These are phyloP conservation scores for Neonectria magnoliae DNA, from an alignment of 2,329 filamentous ascomycete species.

Conservation along the genomic window DNA sequence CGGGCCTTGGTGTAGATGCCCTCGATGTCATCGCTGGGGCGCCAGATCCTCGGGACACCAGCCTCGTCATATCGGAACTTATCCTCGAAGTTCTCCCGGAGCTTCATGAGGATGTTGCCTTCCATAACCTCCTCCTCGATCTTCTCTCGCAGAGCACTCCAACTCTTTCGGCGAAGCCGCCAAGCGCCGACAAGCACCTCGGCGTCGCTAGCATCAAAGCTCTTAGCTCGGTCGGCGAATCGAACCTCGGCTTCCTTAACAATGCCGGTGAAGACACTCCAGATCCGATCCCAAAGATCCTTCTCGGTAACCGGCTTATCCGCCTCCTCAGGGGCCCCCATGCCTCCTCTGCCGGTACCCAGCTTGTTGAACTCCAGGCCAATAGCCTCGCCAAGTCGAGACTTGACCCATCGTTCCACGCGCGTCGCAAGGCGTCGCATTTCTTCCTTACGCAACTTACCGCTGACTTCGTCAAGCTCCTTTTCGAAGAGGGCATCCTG, in stretches of 20 bases:
- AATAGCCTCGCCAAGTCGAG: conserved; percentile 85
- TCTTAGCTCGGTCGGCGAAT: conserved; percentile 88
- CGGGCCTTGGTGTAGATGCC: conserved; percentile 91
- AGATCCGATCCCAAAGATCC: conserved; percentile 95
- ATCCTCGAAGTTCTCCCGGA: conserved; percentile 98
- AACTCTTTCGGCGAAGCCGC: conserved; percentile 92
- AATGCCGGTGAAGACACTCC: conserved; percentile 83
- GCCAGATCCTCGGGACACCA: conserved; percentile 95
- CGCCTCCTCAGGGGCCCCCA: conserved; percentile 80
- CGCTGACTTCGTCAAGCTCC: conserved; percentile 89
- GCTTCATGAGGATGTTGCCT: conserved; percentile 92
- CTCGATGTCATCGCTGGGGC: conserved; percentile 96
- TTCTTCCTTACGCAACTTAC: conserved; percentile 88
- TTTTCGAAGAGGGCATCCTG: conserved; percentile 85
- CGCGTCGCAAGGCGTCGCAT: conserved; percentile 92
- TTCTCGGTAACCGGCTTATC: conserved; percentile 80
- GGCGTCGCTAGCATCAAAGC: conserved; percentile 90
- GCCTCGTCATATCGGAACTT: conserved; percentile 98
- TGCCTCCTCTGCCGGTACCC: conserved; percentile 85
- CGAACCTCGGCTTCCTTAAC: conserved; percentile 86
- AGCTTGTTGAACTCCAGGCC: conserved; percentile 97
- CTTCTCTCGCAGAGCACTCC: conserved; percentile 88
- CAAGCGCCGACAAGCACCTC: conserved; percentile 94
- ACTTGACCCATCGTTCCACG: conserved; percentile 93
- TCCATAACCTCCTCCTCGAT: conserved; percentile 99